phyloP scores from a whole-genome alignment of 208 protist species.

The Leishmania braziliensis region DNA sequence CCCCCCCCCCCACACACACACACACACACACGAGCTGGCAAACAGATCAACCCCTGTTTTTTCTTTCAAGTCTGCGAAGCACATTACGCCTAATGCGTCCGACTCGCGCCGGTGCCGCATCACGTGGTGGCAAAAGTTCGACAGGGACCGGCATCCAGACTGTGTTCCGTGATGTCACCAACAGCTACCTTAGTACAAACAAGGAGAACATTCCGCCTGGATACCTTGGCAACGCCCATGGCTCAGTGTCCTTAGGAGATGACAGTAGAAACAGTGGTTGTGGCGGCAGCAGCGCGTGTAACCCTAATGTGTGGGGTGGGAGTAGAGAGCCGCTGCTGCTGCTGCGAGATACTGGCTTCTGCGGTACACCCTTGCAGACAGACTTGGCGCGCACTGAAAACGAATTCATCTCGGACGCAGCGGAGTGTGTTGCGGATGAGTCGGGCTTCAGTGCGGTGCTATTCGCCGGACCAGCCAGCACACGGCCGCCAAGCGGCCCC shows the following conservation, averaged over 20 bases:
- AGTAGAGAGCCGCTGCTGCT: neutral
- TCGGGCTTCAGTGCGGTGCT: neutral
- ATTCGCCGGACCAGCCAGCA: neutral
- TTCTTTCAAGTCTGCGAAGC: neutral
- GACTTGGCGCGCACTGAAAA: neutral
- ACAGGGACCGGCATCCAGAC: conserved; percentile 8
- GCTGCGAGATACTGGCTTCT: neutral
- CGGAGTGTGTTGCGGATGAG: neutral
- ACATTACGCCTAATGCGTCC: neutral
- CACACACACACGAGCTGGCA: neutral
- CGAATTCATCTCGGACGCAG: too few relatives aligned
- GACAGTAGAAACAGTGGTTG: neutral
- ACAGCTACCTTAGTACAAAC: conserved; percentile 29
- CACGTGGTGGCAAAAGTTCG: neutral
- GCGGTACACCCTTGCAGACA: conserved; percentile 13
- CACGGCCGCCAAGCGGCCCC: neutral
- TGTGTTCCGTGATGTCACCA: conserved; percentile 44
- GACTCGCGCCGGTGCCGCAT: neutral
- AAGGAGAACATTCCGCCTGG: conserved; percentile 44
- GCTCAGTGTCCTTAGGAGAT: neutral
- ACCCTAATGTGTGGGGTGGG: neutral
- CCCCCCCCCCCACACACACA: neutral
- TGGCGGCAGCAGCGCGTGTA: neutral
- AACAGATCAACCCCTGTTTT: neutral
- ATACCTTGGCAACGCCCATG: neutral